Evolutionary conservation across 2,329 filamentous ascomycete species (phyloP), one percentile per base, ranked within the genome.

Genomic region (Waltergamsia citrina): DNA sequence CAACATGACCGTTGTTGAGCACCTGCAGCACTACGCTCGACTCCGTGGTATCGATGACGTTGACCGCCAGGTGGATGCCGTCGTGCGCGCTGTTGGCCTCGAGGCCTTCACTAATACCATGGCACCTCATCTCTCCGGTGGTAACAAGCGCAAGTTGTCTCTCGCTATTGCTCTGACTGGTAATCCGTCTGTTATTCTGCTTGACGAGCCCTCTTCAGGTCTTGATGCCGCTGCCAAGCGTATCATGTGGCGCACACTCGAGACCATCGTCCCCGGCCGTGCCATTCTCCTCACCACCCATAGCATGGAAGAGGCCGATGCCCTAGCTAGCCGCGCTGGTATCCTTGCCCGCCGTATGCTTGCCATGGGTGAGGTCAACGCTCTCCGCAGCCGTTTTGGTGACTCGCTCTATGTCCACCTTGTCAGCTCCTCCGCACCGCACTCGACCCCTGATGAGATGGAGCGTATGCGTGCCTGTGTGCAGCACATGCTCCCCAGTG

Each of bases 291-390:
- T 88, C 24, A 87, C 82, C 0, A 88, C 83, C 0, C 83, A 88
- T 51, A 78, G 71, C 9, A 87, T 88, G 81, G 82, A 88, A 50
- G 84, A 88, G 53, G 83, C 83, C 2, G 81, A 86, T 43, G 81
- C 81, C 2, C 63, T 88, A 3, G 81, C 83, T 0, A 75, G 39
- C 7, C 49, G 51, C 6, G 52, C 48, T 3, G 86, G 84, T 5
- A 93, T 94, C 46, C 76, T 94, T 60, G 83, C 85, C 4, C 70
- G 71, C 42, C 70, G 77, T 26, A 90, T 93, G 84, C 65, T 93
- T 9, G 86, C 85, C 0, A 64, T 87, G 8, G 86, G 85, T 1
- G 78, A 75, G 0, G 78, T 76, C 0, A 73, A 83, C 16, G 61
- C 74, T 34, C 64, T 94, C 4, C 68, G 85, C 7, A 65, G 69